Evolutionary conservation across 345 rosid species (phyloP), one percentile per base, ranked within the genome.

Genomic region (Dipteronia dyeriana): DNA sequence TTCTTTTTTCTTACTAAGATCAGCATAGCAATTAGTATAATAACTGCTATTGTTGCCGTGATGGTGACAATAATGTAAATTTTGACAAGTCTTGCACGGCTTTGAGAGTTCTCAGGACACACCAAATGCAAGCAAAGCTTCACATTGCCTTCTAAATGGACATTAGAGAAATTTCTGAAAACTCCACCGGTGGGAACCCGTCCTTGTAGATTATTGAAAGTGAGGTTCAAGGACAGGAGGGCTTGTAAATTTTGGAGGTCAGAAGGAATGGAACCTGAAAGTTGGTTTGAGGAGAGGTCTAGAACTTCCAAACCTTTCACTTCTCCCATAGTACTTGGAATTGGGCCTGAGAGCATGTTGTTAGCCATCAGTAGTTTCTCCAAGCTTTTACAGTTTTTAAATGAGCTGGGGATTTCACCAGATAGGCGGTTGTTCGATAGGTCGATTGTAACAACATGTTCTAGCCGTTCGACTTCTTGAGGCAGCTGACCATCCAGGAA

Each of bases 151-250:
- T 73, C 76, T 23, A 73, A 9, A 62, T 73, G 76, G 43, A 73
- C 57, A 17, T 3, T 61, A 2, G 68, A 43, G 5, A 10, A 71
- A 80, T 85, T 78, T 38, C 4, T 74, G 59, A 86, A 88, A 49
- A 79, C 49, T 17, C 85, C 87, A 13, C 51, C 76, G 6, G 19
- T 76, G 9, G 88, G 90, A 65, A 86, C 17, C 66, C 10, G 1
- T 57, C 90, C 90, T 75, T 90, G 85, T 1, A 90, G 86, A 51
- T 83, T 66, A 61, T 88, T 90, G 75, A 79, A 85, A 13, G 90
- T 68, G 56, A 90, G 85, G 82, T 90, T 90, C 79, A 90, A 79
- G 54, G 68, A 81, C 39, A 68, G 61, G 64, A 90, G 74, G 31
- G 74, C 86, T n/a, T 59, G 69, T 19, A 89, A 67, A 25, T 79